phyloP scores from a whole-genome alignment of 371 early-diverging fungal species.

The Haplosporangium sp. region DNA sequence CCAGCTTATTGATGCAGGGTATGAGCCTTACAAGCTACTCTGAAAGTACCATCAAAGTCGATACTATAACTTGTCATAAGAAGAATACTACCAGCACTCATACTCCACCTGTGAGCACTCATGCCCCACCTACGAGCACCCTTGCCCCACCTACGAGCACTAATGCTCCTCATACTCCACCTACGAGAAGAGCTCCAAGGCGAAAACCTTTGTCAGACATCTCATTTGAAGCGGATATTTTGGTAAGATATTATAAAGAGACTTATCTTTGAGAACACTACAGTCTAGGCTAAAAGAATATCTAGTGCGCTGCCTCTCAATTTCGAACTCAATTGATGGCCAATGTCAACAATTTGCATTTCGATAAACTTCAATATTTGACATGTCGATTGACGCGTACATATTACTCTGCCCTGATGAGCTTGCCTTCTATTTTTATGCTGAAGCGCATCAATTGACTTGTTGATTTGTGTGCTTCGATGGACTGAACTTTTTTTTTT shows the following conservation, averaged over 20 bases:
- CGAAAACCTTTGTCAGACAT: constrained; percentile 17
- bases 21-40: neutral
- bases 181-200: neutral
- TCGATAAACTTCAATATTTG: neutral
- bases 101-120: neutral
- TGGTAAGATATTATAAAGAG: constrained; percentile 12
- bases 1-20: neutral
- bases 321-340: neutral
- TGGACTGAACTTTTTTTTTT: neutral
- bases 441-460: constrained; percentile 16
- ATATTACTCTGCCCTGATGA: too few species aligned
- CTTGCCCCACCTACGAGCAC: too few species aligned
- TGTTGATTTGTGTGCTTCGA: neutral
- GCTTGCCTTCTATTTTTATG: neutral
- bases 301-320: too few species aligned
- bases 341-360: too few species aligned
- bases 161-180: neutral
- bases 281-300: too few species aligned
- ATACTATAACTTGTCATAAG: neutral
- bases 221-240: neutral
- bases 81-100: neutral
- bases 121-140: too few species aligned
- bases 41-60: neutral
- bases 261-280: too few species aligned
- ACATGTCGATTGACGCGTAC: neutral